Conservation (phyloP, 2,329 filamentous ascomycete species). For the Fusarium sambucinum region DNA sequence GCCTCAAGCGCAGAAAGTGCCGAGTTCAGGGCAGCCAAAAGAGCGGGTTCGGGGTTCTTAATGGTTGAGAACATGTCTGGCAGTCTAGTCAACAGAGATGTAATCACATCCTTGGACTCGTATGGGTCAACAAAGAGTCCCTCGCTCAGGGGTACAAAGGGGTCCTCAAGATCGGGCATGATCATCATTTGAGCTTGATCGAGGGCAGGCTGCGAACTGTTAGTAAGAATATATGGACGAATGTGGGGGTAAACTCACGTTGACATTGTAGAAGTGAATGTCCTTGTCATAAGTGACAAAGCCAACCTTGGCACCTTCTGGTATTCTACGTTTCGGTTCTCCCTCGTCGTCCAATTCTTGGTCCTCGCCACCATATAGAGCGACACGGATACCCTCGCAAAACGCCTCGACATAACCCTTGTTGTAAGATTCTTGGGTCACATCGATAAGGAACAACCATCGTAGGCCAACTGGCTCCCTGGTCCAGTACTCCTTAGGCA, state of each 20-base stretch:
- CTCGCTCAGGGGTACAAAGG: slow-evolving; percentile 91
- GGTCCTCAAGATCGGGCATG: slow-evolving; percentile 97
- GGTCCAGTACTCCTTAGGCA: slow-evolving; percentile 99
- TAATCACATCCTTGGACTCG: slow-evolving; percentile 88
- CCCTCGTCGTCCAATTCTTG: slow-evolving; percentile 63
- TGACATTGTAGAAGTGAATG: slow-evolving; percentile 97
- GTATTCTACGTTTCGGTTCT: slow-evolving; percentile 70
- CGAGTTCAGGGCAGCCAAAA: slow-evolving; percentile 86
- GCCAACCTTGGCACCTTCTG: slow-evolving; percentile 86
- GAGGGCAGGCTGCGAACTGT: slow-evolving; percentile 70
- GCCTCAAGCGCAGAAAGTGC: slow-evolving; percentile 84
- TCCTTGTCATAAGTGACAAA: slow-evolving; percentile 98
- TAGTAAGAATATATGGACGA: slow-evolving; percentile 13
- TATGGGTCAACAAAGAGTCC: slow-evolving; percentile 95
- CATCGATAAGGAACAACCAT: slow-evolving; percentile 93
- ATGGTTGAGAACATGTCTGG: slow-evolving; percentile 88
- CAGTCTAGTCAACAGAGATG: slow-evolving; percentile 83
- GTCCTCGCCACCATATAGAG: slow-evolving; percentile 80
- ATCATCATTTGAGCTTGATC: slow-evolving; percentile 97
- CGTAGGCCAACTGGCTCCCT: slow-evolving; percentile 89
- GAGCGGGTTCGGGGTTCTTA: slow-evolving; percentile 90
- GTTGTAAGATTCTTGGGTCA: slow-evolving; percentile 90
- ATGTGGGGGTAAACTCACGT: slow-evolving; percentile 64
- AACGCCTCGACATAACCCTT: slow-evolving; percentile 91
- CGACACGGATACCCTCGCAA: slow-evolving; percentile 86